These are phyloP conservation scores for Suillus brevipes DNA, from an alignment of 768 basidiomycete species.

Conservation along the genomic window DNA sequence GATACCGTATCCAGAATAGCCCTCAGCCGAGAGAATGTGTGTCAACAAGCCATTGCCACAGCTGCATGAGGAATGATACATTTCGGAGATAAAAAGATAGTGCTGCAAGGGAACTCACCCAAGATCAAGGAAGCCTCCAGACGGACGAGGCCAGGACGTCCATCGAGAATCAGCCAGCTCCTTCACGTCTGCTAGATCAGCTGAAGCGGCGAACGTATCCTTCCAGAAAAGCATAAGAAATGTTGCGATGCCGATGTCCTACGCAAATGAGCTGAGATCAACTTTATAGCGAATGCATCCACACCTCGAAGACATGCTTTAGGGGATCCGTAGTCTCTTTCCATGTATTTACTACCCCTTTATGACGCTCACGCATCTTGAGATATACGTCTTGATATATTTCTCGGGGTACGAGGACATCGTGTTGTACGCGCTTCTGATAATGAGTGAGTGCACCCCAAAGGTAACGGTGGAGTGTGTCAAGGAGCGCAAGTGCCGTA, in stretches of 20 bases:
- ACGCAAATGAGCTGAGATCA: neutral
- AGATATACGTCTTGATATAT: conserved; percentile 90
- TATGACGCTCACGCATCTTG: conserved; percentile 81
- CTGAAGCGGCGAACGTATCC: conserved; percentile 48
- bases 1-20: conserved; percentile 81
- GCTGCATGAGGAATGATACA: conserved; percentile 36
- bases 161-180: conserved; percentile 46
- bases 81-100: neutral
- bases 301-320: conserved; percentile 89
- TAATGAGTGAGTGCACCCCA: conserved; percentile 83
- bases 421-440: conserved; percentile 84
- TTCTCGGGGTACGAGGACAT: conserved; percentile 73
- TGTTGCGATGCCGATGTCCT: conserved; percentile 96
- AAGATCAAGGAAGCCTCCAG: conserved; percentile 85
- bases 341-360: conserved; percentile 74
- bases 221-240: conserved; percentile 94
- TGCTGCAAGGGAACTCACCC: conserved; percentile 49
- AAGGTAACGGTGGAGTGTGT: conserved; percentile 85
- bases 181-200: conserved; percentile 2
- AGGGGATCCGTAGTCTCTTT: conserved; percentile 80
- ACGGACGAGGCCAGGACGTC: conserved; percentile 75
- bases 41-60: conserved; percentile 93
- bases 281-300: conserved; percentile 12
- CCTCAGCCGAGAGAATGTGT: conserved; percentile 82
- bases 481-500: conserved; percentile 78